Base-by-base conservation (phyloP, 257 asterid species). In the Solanum rostratum region DNA sequence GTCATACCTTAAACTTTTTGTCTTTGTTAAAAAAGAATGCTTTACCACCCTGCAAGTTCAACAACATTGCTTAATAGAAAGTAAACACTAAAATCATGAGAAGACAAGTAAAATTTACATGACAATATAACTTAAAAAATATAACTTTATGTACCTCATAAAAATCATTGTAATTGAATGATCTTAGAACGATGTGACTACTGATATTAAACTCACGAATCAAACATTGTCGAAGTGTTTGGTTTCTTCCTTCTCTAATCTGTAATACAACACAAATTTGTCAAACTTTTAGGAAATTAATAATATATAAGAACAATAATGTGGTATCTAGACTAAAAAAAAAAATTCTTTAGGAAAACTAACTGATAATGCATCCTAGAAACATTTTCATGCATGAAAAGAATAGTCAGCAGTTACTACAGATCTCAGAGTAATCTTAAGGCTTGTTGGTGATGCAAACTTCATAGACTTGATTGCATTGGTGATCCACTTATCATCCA, bases 381-480 rank as follows among this genome's bases (percentile, higher is more conserved):
- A 54, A 54, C 24, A 55, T 20, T 55, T 18, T 54, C 62, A 54
- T 18, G 63, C 66, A 27, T 63, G 41, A 33, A 66, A 16, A 30
- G 7, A 66, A 41, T 20, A 18, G 19, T 15, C 27, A 45, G n/a
- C 9, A 18, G 8, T 10, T 39, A 14, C 82, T 86, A 86, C 84
- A 81, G 82, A 81, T 33, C 84, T 27, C 10, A 76, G 86, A 27
- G 82, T n/a, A 63, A 83, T 55, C 71, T 83, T 86, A 60, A 86
- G 86, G 71, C 84, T 86, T 60, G 84, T 83, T 74, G 88, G 89
- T 80, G 89, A 86, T 30, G 71, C 80, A 2, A 74, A 84, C 22
- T 68, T 84, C 53, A 86, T 84, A 2, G 71, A 79, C 29, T 69
- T 84, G 12, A 86, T 45, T 57, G 87, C 85, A 6, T 70, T 53